Base-by-base conservation (phyloP, 148 eudicot genomes). In the Amaranthus hypochondriacus region DNA sequence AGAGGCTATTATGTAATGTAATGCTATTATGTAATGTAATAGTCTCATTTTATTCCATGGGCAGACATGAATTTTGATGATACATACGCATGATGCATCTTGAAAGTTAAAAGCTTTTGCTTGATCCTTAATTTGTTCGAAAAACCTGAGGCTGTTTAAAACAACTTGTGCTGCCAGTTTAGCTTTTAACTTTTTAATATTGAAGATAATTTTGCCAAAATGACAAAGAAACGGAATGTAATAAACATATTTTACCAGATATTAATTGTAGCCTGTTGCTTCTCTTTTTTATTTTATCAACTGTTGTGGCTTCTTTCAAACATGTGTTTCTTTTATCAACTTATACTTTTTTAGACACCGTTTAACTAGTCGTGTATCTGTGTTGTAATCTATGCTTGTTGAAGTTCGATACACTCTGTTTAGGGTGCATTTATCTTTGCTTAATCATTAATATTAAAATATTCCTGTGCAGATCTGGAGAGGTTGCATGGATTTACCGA, bases 401-500 rank as follows among this genome's bases (percentile, higher is more conserved):
- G 21, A 42, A 48, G 13, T 43, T 14, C 14, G 9, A 52, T 73
- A 14, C 39, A 4, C 48, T 2, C 55, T 39, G 10, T 46, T 64
- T 46, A n/a, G 12, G 7, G 54, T 66, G 54, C 2, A 1, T 43
- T 48, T 69, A n/a, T 52, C 42, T 44, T 21, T 44, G 4, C 12
- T 11, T 39, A 49, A 63, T 54, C 14, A 63, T 28, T 59, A 55
- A 53, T 6, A 50, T 46, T 66, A 39, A 21, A 47, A 65, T 65
- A 61, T 67, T 51, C 42, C 72, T 67, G 46, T 88, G 84, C 85
- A 95, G 99, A 78, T 81, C 89, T 95, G 50, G 97, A 84, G 83
- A 88, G 90, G 82, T 86, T 95, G 56, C 99, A 95, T 81, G 99
- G 99, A 47, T 92, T 90, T 74, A 90, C 92, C 55, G 88, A 90